Evolutionary conservation across 163 green algal species (phyloP).

Genomic region (Scenedesmus sp.): DNA sequence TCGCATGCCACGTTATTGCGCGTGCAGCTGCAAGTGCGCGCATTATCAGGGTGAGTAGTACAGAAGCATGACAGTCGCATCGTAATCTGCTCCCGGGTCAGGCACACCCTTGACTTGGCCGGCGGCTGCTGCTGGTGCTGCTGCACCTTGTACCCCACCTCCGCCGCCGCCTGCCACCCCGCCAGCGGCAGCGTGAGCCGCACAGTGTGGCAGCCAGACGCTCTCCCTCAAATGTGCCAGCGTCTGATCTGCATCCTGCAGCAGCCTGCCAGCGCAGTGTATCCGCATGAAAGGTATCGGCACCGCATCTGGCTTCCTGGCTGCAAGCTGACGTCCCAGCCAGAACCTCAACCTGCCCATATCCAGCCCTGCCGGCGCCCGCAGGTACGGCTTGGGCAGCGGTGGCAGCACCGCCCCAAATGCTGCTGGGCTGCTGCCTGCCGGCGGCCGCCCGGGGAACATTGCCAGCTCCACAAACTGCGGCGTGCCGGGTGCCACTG

Average conservation of each 20-base stretch:
- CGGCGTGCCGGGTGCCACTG: not conserved
- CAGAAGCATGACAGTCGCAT: conserved; percentile 10
- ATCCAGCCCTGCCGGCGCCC: not conserved
- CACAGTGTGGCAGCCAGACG: conserved; percentile 11
- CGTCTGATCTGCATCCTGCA: not conserved
- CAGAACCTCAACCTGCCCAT: not conserved
- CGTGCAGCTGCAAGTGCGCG: not conserved
- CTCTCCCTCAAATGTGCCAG: conserved; percentile 12
- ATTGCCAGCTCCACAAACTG: conserved; percentile 31
- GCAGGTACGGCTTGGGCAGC: conserved; percentile 33
- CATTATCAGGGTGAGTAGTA: not conserved
- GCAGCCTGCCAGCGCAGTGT: not conserved
- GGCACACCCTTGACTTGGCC: not conserved
- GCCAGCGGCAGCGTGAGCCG: not conserved
- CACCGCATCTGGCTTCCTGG: not conserved
- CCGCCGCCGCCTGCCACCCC: not conserved
- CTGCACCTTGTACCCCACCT: not conserved
- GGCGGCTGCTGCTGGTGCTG: conserved; percentile 1
- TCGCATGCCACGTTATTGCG: too few species aligned
- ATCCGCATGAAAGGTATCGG: not conserved
- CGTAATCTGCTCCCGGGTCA: not conserved
- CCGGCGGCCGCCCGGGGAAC: not conserved
- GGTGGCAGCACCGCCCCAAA: not conserved
- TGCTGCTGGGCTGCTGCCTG: conserved; percentile 3
- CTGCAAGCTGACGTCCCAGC: conserved; percentile 24